Evolutionary conservation across 2,329 filamentous ascomycete species (phyloP), one percentile per base, ranked within the genome.

Genomic region (Trichoderma polysporum): DNA sequence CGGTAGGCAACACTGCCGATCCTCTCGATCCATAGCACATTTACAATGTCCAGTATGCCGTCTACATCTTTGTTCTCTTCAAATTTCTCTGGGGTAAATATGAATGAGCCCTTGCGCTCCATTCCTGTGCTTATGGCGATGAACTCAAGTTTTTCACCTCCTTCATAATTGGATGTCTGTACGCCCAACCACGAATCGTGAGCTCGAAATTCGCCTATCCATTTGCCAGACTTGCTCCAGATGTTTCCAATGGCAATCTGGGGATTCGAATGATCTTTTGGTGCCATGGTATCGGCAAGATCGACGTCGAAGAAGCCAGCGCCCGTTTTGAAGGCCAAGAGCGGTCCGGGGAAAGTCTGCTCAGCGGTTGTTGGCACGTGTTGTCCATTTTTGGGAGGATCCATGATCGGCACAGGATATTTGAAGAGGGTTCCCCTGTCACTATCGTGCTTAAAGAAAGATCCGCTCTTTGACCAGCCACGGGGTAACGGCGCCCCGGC

Each of bases 21-120:
- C 27, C 80, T 73, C 74, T 83, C 81, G 19, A 83, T 77, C 81
- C 81, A 83, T 35, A 83, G 69, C 45, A 83, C 81, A 31, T 83
- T 83, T 19, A 82, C 78, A 71, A 82, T 79, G 66, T 83, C 80
- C 31, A 84, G 73, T 35, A 76, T 74, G 35, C 80, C 79, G 62
- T 83, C 79, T 1, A 73, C 72, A 66, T 81, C 79, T 73, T 78
- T 78, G 58, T 79, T 75, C 67, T 81, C 80, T 47, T 77, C 75
- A 64, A 81, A 81, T 19, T 74, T 74, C 15, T 80, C 80, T 22
- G 74, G 68, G 15, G 78, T 77, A 45, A 81, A 80, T 1, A 80
- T 75, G 50, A 79, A 76, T 5, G 79, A 80, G 3, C 78, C 79
- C n/a, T 75, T 72, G n/a, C 79, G 75, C 74, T 82, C 80, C 69